A percentile compares a stretch with the other conserved stretches of the same genome.
Conservation (phyloP, 2,329 filamentous ascomycete genomes). For the Epicoccum sorghinum region DNA sequence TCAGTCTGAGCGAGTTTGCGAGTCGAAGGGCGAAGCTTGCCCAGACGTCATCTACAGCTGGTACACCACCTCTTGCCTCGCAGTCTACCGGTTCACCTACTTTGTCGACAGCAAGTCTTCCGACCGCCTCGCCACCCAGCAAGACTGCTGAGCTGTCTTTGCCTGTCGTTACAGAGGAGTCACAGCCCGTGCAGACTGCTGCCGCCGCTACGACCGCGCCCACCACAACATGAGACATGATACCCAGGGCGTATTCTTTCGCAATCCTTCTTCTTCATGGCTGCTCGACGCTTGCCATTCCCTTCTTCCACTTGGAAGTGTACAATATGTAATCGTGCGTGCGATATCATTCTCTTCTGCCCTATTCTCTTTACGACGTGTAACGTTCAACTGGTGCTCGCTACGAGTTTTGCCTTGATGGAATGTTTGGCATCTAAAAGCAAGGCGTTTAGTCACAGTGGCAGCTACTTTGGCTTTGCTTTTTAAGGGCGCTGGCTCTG, state of each 20-base stretch:
- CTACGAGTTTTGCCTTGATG: constrained; percentile 13
- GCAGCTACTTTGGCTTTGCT: constrained; percentile 8
- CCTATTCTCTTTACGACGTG: constrained; percentile 15
- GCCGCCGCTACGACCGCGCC: constrained; percentile 7
- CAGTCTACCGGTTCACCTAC: constrained; percentile 43
- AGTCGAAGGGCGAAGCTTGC: constrained; percentile 51
- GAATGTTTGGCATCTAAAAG: constrained; percentile 15
- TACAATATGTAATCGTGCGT: constrained; percentile 44
- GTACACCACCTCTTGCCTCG: constrained; percentile 31
- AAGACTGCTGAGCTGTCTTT: constrained; percentile 35
- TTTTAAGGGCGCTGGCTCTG: constrained; percentile 13
- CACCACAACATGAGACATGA: constrained; percentile 32
- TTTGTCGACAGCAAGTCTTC: constrained; percentile 38
- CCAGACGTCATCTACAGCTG: constrained; percentile 32
- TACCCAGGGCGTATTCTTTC: constrained; percentile 30
- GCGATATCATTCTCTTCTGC: constrained; percentile 15
- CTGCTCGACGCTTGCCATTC: constrained; percentile 25
- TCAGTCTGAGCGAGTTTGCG: constrained; percentile 59
- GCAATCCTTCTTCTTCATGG: constrained; percentile 22
- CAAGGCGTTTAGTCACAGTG: constrained; percentile 12
- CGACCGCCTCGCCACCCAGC: constrained; percentile 35
- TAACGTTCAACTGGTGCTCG: constrained; percentile 13
- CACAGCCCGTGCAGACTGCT: constrained; percentile 20
- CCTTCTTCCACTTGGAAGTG: constrained; percentile 28
- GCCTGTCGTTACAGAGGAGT: constrained; percentile 36